Percentiles rank a stretch among this genome's conserved stretches.
Conservation (phyloP, 2,329 filamentous ascomycete genomes). For the Cadophora sp. region DNA sequence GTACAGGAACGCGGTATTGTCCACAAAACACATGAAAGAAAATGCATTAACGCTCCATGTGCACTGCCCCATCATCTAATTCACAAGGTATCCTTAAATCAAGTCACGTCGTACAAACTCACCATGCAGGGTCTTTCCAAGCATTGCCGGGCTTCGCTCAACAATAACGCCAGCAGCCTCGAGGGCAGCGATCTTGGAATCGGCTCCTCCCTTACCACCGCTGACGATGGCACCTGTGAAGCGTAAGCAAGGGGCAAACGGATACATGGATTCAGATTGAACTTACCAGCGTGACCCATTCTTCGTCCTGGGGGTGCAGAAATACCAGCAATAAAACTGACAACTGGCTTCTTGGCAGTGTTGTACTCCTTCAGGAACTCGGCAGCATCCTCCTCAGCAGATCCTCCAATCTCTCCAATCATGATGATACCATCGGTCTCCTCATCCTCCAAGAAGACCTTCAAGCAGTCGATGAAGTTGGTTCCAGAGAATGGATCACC, state of each 20-base stretch:
- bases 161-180: constrained; percentile 94
- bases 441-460: constrained; percentile 93
- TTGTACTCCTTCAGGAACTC: constrained; percentile 95
- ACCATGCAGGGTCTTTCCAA: constrained; percentile 92
- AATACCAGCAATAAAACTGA: constrained; percentile 98
- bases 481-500: constrained; percentile 99
- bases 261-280: background rate
- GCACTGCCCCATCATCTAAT: constrained; percentile 39
- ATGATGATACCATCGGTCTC: constrained; percentile 99
- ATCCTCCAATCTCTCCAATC: constrained; percentile 99
- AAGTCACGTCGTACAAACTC: constrained; percentile 97
- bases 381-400: constrained; percentile 96
- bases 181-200: constrained; percentile 96
- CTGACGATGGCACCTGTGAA: constrained; percentile 80
- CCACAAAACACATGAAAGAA: constrained; percentile 38
- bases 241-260: constrained; percentile 30
- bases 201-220: constrained; percentile 95
- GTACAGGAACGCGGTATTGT: constrained; percentile 46
- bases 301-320: constrained; percentile 93
- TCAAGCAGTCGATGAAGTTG: constrained; percentile 99
- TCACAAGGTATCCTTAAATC: constrained; percentile 63
- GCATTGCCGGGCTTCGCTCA: constrained; percentile 88
- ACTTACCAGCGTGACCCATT: constrained; percentile 93
- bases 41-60: constrained; percentile 43
- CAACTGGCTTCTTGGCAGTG: constrained; percentile 91